Evolutionary conservation across 345 rosid genomes (phyloP), one percentile per base, ranked within the genome.

Genomic region (Hypericum perforatum): DNA sequence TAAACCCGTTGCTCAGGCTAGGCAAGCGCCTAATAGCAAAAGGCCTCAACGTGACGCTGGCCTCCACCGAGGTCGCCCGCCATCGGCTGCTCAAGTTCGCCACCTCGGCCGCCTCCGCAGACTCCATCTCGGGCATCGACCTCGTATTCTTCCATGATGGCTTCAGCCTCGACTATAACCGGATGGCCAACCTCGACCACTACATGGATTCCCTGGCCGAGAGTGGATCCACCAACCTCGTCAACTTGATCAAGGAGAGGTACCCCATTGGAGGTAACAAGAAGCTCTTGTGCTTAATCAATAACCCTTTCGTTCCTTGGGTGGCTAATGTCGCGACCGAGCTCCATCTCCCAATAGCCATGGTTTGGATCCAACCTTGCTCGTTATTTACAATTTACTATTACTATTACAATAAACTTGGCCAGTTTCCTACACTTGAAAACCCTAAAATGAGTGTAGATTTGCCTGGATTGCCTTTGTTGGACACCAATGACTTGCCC

Each of bases 331-430:
- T 74, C 6, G 78, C 78, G 2, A n/a, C 41, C 6, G 64, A 63
- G 9, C 70, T 41, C 39, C 57, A 43, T 16, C 38, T 74, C 59
- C 84, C 82, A 2, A 71, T 73, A 42, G 81, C 80, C 40, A 56
- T 78, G 71, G 43, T 76, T 16, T 81, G 84, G 88, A 81, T 78
- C 13, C 88, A 81, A 37, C 76, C 84, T 0, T 76, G 73, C 39
- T 61, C 84, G 0, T 56, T 74, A 32, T 76, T 43, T 32, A 62
- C 75, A 5, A 63, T 74, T 42, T 78, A 81, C 41, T 63, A 74
- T 57, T 63, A 63, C 5, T 78, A 69, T 56, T 74, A 49, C 41
- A 75, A 45, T 65, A 22, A 58, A 38, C 59, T 64, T 0, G 16
- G 68, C 12, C 14, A 53, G 44, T 79, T 79, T 66, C 74, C 75